Evolutionary conservation across 2,329 filamentous ascomycete species (phyloP).

Genomic region (Xylaria sp.): DNA sequence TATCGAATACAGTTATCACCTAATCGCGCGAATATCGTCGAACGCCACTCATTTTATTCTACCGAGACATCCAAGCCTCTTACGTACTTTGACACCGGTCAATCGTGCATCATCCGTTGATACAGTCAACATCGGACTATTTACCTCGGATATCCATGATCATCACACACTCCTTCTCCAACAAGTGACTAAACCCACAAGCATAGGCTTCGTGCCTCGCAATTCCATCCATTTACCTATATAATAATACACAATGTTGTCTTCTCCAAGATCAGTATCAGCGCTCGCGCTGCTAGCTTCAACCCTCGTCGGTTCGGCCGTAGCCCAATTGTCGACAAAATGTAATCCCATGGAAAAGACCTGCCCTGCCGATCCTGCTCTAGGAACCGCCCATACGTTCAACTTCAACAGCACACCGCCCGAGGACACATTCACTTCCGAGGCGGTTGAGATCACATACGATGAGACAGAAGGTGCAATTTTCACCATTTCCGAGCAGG

Average conservation of each 20-base stretch:
- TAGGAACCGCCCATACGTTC: constrained; percentile 68
- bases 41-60: constrained; percentile 13
- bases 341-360: constrained; percentile 78
- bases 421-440: constrained; percentile 70
- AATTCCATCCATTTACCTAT: not conserved
- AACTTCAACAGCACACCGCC: constrained; percentile 68
- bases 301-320: constrained; percentile 51
- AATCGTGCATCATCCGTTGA: not conserved
- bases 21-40: constrained; percentile 1
- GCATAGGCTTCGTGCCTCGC: not conserved
- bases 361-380: constrained; percentile 74
- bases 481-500: constrained; percentile 73
- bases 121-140: not conserved
- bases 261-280: constrained; percentile 28
- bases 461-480: constrained; percentile 66
- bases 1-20: not conserved
- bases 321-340: constrained; percentile 75
- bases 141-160: not conserved
- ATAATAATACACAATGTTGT: not conserved
- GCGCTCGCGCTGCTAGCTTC: constrained; percentile 49
- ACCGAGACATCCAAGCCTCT: not conserved
- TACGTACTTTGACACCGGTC: not conserved
- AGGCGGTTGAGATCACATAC: constrained; percentile 69
- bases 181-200: too few relatives aligned
- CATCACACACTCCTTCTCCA: not conserved